phyloP scores from a whole-genome alignment of 495 filamentous ascomycete genomes.

The Neurospora intermedia region DNA sequence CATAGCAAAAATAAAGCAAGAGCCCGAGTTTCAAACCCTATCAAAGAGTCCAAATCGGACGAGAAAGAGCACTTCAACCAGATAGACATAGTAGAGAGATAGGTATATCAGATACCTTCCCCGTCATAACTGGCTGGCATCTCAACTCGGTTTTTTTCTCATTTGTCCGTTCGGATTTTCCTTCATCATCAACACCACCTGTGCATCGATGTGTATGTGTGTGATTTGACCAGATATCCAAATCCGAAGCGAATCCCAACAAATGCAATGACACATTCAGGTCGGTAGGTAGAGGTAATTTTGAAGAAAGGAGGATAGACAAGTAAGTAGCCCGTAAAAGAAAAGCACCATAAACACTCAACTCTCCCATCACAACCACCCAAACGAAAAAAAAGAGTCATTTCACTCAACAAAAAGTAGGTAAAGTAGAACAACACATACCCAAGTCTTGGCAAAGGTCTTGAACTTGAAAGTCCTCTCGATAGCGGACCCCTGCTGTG shows the following conservation, averaged over 20 bases:
- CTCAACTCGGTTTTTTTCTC: too few relatives aligned
- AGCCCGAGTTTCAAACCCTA: background rate
- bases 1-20: background rate
- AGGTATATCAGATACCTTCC: background rate
- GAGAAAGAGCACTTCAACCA: background rate
- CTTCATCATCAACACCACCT: background rate
- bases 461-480: constrained; percentile 52
- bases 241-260: too few relatives aligned
- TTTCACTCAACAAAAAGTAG: too few relatives aligned
- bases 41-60: background rate
- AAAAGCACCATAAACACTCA: too few relatives aligned
- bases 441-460: constrained; percentile 53
- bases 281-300: too few relatives aligned
- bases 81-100: background rate
- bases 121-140: background rate
- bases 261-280: too few relatives aligned
- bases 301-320: too few relatives aligned
- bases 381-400: too few relatives aligned
- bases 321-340: too few relatives aligned
- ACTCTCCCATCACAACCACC: too few relatives aligned
- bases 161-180: background rate
- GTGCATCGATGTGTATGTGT: too few relatives aligned
- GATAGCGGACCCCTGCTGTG: constrained; percentile 39
- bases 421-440: constrained; percentile 10
- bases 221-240: too few relatives aligned